phyloP scores from a whole-genome alignment of 1,284 basidiomycete species.

The Moesziomyces globuligerus region DNA sequence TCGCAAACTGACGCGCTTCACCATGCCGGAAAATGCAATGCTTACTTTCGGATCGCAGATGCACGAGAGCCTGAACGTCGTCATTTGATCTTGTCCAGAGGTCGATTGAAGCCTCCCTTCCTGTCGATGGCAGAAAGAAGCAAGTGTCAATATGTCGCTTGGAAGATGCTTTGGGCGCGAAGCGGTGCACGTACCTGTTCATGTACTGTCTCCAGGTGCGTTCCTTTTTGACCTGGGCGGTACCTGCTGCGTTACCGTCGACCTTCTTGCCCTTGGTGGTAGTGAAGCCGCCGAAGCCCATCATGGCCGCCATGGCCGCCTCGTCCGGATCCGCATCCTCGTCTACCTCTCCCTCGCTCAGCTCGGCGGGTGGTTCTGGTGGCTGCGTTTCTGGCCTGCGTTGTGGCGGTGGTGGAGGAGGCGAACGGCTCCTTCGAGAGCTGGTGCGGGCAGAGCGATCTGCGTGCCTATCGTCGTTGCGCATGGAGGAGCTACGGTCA shows the following conservation, averaged over 20 bases:
- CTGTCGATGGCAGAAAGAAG: conserved; percentile 16
- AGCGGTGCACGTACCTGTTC: conserved; percentile 75
- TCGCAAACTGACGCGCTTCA: conserved; percentile 6
- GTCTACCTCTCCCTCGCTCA: conserved; percentile 8
- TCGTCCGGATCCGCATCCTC: conserved; percentile 42
- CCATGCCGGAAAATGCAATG: background rate
- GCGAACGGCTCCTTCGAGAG: background rate
- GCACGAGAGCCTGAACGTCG: background rate
- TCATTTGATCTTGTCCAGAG: conserved; percentile 53
- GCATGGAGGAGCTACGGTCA: no score
- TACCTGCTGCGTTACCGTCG: conserved; percentile 71
- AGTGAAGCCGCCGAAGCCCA: conserved; percentile 89
- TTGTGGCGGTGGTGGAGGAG: background rate
- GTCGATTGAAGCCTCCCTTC: conserved; percentile 55
- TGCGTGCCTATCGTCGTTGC: no score
- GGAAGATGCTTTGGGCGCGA: no score
- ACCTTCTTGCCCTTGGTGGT: conserved; percentile 86
- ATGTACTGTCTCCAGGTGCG: conserved; percentile 96
- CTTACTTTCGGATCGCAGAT: no score
- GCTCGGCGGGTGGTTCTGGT: background rate
- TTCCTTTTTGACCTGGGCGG: conserved; percentile 81
- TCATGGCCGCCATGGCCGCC: conserved; percentile 81
- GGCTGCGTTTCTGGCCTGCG: no score
- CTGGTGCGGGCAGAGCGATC: no score
- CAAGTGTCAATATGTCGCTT: no score